A percentile compares a stretch with the other conserved stretches of the same genome.
Evolutionary conservation across 768 basidiomycete genomes (phyloP).

Genomic region (Austroboletus festivus): DNA sequence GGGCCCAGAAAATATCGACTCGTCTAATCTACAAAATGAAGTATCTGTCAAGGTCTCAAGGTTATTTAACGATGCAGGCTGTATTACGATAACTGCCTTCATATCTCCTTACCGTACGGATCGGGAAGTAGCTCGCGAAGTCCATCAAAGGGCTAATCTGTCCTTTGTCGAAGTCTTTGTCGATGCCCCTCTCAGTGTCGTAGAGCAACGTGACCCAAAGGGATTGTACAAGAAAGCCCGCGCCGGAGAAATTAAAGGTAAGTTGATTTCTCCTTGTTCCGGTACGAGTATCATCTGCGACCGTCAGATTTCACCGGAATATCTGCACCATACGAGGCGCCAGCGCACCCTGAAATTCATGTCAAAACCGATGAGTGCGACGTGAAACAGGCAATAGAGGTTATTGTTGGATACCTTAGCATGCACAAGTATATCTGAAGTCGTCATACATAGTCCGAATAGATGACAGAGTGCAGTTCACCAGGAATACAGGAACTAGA

Average conservation of each 20-base stretch:
- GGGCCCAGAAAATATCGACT: constrained; percentile 8
- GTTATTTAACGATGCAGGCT: constrained; percentile 85
- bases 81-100: constrained; percentile 89
- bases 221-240: constrained; percentile 96
- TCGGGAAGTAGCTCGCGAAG: constrained; percentile 73
- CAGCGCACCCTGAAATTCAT: constrained; percentile 82
- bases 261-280: constrained; percentile 8
- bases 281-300: constrained; percentile 5
- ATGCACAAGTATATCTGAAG: constrained; percentile 55
- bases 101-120: constrained; percentile 97
- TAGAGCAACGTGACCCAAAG: constrained; percentile 93
- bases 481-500: constrained; percentile 15
- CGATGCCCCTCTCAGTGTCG: constrained; percentile 85
- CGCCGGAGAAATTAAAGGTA: constrained; percentile 93
- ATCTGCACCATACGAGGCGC: constrained; percentile 94
- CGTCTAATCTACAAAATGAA: constrained; percentile 12
- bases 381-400: constrained; percentile 72
- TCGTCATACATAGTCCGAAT: constrained; percentile 17
- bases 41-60: constrained; percentile 71
- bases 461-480: constrained; percentile 8
- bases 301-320: constrained; percentile 94
- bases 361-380: constrained; percentile 82
- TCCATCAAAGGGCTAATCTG: constrained; percentile 71
- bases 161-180: constrained; percentile 94
- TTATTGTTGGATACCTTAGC: constrained; percentile 77